Percentiles rank a stretch among this genome's conserved stretches.
Evolutionary conservation across 2,329 filamentous ascomycete genomes (phyloP).

Genomic region (Elsinoe ampelina): DNA sequence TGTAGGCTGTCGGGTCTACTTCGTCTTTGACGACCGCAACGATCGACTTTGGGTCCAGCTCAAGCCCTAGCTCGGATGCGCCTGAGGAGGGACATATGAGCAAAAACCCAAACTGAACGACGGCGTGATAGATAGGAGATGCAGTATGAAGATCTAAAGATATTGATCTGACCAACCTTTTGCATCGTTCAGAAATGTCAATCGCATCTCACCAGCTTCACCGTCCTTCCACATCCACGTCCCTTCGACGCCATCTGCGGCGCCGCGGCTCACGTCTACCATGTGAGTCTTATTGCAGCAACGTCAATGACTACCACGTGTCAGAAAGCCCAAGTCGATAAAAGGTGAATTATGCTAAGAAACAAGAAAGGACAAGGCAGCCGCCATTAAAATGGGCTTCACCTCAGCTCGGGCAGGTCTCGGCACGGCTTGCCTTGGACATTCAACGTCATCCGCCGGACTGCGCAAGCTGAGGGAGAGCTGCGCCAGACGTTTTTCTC

Average conservation of each 20-base stretch:
- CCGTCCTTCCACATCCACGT: conserved; percentile 7
- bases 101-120: background rate
- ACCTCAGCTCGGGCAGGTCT: background rate
- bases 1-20: background rate
- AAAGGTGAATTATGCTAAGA: background rate
- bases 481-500: conserved; percentile 1
- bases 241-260: background rate
- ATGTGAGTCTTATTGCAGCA: background rate
- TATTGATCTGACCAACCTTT: background rate
- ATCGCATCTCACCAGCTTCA: background rate
- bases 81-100: background rate
- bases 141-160: conserved; percentile 17
- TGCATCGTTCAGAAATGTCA: background rate
- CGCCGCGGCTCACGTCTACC: background rate
- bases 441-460: background rate
- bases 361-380: background rate
- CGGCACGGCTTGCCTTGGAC: background rate
- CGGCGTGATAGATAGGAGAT: conserved; percentile 14
- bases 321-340: background rate
- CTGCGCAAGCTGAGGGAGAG: background rate
- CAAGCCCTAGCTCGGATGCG: background rate
- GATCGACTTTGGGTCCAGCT: background rate
- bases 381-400: background rate
- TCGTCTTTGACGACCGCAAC: background rate
- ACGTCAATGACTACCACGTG: background rate